These are phyloP conservation scores for Saururus chinensis DNA, from an alignment of 164 flowering plant genomes.

Conservation along the genomic window DNA sequence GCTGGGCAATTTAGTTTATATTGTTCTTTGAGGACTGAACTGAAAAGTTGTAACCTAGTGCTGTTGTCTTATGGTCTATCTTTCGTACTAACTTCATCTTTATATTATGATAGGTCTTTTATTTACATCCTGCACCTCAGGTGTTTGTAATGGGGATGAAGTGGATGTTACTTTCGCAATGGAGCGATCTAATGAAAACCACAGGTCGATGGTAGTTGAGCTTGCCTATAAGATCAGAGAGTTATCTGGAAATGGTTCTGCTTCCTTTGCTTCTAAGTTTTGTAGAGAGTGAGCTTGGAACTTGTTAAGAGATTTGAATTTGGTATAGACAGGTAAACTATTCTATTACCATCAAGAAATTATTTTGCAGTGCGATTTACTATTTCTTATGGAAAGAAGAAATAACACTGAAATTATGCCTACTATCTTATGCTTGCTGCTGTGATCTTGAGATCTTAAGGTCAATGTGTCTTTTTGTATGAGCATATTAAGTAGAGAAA, in stretches of 20 bases:
- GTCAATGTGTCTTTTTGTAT: too few relatives aligned
- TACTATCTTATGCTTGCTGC: too few relatives aligned
- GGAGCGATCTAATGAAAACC: constrained; percentile 82
- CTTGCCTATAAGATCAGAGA: constrained; percentile 40
- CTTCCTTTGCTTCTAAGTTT: constrained; percentile 42
- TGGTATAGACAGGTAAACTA: constrained; percentile 4
- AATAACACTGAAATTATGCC: too few relatives aligned
- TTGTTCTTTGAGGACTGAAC: too few relatives aligned
- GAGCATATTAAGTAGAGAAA: too few relatives aligned
- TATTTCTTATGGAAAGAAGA: too few relatives aligned
- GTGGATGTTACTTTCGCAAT: constrained; percentile 46
- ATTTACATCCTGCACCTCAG: constrained; percentile 50
- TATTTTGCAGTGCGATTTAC: background rate
- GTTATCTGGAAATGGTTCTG: constrained; percentile 39
- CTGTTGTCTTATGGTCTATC: too few relatives aligned
- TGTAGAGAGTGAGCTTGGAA: constrained; percentile 54
- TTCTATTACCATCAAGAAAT: background rate
- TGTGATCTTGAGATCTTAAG: too few relatives aligned
- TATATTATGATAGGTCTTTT: constrained; percentile 55
- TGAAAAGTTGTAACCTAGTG: too few relatives aligned
- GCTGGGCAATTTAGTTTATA: too few relatives aligned
- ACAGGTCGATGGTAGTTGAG: constrained; percentile 83
- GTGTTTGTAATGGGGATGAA: constrained; percentile 40
- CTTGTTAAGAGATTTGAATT: background rate
- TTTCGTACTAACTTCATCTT: constrained; percentile 25